Base-by-base conservation (phyloP, 805 yeast genomes). In the Candida endomychidarum region DNA sequence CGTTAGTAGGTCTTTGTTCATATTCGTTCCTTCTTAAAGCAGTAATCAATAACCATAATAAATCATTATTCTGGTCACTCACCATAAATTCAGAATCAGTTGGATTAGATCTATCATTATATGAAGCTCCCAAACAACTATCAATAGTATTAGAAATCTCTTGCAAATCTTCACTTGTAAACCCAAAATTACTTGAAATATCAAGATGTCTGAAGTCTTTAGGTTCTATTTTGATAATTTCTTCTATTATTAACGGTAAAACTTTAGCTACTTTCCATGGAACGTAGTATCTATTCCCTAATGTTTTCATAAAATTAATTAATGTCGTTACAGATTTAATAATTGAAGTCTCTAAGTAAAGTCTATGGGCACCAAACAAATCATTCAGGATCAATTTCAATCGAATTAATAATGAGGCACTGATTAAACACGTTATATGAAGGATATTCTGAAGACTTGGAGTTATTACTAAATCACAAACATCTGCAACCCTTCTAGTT, bases 191-290 rank as follows among this genome's bases (percentile, higher is more conserved):
- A 14, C 19, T 19, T 4, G 34, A 8, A 6, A 29, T 21, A 11
- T 40, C 43, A 8, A 26, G n/a, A 20, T 34, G 29, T 8, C 7
- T 35, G 10, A 20, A 37, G 5, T 18, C 15, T 25, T 37, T n/a
- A 17, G n/a, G 7, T 54, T 51, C 16, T 50, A 54, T 11, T 51
- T 58, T 54, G 0, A 47, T 61, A n/a, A 76, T 44, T 8, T 71
- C 43, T 17, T 59, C 60, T 15, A 69, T 49, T 25, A 78, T 50
- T 22, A 63, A 65, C 2, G 55, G 53, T 30, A 74, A 75, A 1
- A 83, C 80, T 50, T 80, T 80, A 26, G 77, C 63, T 56, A 81
- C 71, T 58, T 83, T 72, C 78, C 81, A 79, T 2, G 87, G 81
- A 50, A 78, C 78, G 41, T 78, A 78, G 53, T 80, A 81, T 46